Percentiles rank a stretch among this genome's conserved stretches.
These are phyloP conservation scores for Gastrolobium bilobum DNA, from an alignment of 306 rosid genomes.

Conservation along the genomic window DNA sequence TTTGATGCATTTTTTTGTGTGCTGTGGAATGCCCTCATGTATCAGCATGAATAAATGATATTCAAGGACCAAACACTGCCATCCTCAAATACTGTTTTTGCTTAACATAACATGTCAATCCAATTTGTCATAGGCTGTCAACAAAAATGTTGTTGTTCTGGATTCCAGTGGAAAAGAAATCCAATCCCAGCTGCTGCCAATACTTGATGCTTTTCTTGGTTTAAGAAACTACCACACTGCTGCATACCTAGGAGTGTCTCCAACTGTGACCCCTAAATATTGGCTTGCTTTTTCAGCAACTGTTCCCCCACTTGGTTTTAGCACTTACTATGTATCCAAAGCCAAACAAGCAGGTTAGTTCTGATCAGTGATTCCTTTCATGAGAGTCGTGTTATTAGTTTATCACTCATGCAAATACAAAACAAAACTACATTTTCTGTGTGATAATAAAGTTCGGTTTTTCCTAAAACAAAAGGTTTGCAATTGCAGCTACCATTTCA, in stretches of 20 bases:
- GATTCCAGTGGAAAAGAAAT: constrained; percentile 75
- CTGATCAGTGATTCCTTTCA: constrained; percentile 28
- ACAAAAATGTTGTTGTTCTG: constrained; percentile 66
- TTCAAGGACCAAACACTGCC: constrained; percentile 20
- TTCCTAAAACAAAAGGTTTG: constrained; percentile 22
- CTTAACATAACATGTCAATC: constrained; percentile 35
- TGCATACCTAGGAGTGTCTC: constrained; percentile 75
- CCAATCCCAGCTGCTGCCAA: constrained; percentile 81
- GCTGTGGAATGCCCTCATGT: constrained; percentile 2
- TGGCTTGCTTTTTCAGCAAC: constrained; percentile 86
- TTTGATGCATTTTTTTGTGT: background rate
- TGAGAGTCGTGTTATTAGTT: constrained; percentile 21
- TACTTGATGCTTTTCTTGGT: constrained; percentile 56
- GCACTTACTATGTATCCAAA: constrained; percentile 73
- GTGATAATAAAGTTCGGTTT: background rate
- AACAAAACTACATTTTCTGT: background rate
- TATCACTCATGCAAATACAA: constrained; percentile 26
- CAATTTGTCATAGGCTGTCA: constrained; percentile 64
- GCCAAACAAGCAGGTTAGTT: constrained; percentile 55
- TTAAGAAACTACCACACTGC: constrained; percentile 61
- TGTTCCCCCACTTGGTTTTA: constrained; percentile 92
- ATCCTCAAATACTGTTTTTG: constrained; percentile 19
- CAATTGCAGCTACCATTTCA: constrained; percentile 58
- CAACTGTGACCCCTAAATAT: constrained; percentile 64
- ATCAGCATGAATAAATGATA: constrained; percentile 14